Conservation (phyloP, 495 filamentous ascomycete genomes). For the Xylaria palmicola region DNA sequence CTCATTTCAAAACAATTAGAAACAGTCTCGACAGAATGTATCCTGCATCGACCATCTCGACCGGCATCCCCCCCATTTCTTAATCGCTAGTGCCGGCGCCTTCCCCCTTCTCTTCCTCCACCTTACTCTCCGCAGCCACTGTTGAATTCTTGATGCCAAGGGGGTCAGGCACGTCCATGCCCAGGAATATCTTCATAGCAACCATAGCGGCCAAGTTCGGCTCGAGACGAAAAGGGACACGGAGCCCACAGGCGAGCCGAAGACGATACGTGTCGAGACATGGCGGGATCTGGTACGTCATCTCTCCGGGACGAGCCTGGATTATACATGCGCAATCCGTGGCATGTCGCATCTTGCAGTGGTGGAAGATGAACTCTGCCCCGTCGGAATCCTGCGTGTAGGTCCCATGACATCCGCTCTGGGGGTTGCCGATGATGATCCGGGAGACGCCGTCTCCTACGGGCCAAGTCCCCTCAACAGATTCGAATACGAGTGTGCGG, state of each 20-base stretch:
- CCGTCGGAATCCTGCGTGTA: background rate
- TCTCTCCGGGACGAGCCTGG: background rate
- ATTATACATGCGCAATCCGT: conserved; percentile 12
- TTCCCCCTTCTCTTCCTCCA: background rate
- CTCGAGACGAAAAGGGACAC: conserved; percentile 1
- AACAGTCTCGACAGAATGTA: too few relatives aligned
- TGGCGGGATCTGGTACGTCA: background rate
- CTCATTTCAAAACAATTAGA: too few relatives aligned
- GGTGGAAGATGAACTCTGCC: conserved; percentile 14
- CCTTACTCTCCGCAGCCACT: background rate
- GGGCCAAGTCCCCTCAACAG: background rate
- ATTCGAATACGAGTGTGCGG: conserved; percentile 2
- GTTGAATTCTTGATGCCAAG: background rate
- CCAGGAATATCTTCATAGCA: conserved; percentile 21
- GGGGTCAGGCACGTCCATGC: conserved; percentile 7
- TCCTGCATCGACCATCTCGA: too few relatives aligned
- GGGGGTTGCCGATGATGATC: conserved; percentile 14
- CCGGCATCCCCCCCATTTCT: too few relatives aligned
- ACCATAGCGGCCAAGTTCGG: conserved; percentile 21
- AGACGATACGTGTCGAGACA: conserved; percentile 12
- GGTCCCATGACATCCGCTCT: conserved; percentile 12
- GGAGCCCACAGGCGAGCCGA: background rate
- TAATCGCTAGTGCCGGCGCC: background rate
- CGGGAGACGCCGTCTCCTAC: background rate
- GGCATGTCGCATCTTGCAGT: background rate